phyloP scores from a whole-genome alignment of 2,329 filamentous ascomycete species.

The Thermothelomyces thermophilus region DNA sequence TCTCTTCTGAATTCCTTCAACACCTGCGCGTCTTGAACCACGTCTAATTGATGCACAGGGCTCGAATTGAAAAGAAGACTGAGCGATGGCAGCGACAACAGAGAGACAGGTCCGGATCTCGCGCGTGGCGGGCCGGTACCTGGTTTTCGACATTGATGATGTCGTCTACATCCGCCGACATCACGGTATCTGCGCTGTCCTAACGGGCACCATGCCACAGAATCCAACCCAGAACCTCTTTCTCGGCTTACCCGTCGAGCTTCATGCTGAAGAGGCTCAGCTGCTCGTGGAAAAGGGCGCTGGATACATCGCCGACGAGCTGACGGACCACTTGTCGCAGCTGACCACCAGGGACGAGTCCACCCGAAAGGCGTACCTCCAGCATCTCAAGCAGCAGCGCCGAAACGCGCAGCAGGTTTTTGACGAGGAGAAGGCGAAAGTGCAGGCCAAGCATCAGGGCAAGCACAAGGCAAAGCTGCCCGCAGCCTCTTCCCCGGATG shows the following conservation, averaged over 20 bases:
- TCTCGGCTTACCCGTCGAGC: slow-evolving; percentile 76
- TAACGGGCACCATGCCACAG: slow-evolving; percentile 84
- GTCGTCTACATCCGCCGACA: slow-evolving; percentile 70
- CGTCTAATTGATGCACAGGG: slow-evolving; percentile 17
- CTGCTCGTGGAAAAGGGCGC: slow-evolving; percentile 70
- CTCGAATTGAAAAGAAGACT: background rate
- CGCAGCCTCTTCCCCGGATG: slow-evolving; percentile 13
- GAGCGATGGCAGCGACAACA: slow-evolving; percentile 6
- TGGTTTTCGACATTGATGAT: slow-evolving; percentile 81
- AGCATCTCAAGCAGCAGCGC: slow-evolving; percentile 44
- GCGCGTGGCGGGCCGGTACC: slow-evolving; percentile 70
- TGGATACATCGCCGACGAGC: slow-evolving; percentile 77
- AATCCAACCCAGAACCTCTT: slow-evolving; percentile 94
- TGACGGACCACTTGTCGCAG: slow-evolving; percentile 58
- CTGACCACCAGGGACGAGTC: slow-evolving; percentile 53
- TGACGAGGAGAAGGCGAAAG: slow-evolving; percentile 34
- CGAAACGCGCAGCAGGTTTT: slow-evolving; percentile 36
- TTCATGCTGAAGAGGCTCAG: slow-evolving; percentile 84
- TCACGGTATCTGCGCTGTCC: slow-evolving; percentile 78
- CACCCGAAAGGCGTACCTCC: slow-evolving; percentile 58
- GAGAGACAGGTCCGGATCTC: slow-evolving; percentile 64
- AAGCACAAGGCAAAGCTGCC: slow-evolving; percentile 18
- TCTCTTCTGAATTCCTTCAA: slow-evolving; percentile 1
- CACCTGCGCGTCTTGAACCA: background rate
- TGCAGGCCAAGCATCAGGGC: slow-evolving; percentile 26